phyloP scores from a whole-genome alignment of 2,329 filamentous ascomycete species.

The Xylariaceae sp. region DNA sequence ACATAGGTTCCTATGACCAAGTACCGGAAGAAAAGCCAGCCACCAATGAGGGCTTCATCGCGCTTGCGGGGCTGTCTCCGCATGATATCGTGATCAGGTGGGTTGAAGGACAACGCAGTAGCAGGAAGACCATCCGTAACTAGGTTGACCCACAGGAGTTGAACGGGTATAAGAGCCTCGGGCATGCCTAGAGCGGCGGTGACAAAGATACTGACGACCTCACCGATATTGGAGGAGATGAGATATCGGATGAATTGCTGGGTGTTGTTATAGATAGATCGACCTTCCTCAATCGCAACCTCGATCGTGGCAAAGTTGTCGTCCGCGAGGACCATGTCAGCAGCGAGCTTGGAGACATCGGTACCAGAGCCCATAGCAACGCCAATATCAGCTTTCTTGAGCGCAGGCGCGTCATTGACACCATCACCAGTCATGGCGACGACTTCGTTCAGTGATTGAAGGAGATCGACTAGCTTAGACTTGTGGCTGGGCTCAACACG shows the following conservation, averaged over 20 bases:
- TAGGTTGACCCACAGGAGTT: slow-evolving; percentile 97
- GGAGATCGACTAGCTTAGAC: slow-evolving; percentile 93
- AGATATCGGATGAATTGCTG: slow-evolving; percentile 99
- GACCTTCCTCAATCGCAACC: slow-evolving; percentile 91
- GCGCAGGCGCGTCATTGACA: slow-evolving; percentile 94
- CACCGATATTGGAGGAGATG: slow-evolving; percentile 98
- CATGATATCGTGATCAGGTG: slow-evolving; percentile 98
- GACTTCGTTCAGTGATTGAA: slow-evolving; percentile 88
- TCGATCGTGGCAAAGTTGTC: slow-evolving; percentile 99
- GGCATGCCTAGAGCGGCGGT: slow-evolving; percentile 97
- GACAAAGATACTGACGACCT: slow-evolving; percentile 98
- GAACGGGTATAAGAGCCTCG: slow-evolving; percentile 93
- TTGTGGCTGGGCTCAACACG: slow-evolving; percentile 95
- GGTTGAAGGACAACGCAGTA: slow-evolving; percentile 96
- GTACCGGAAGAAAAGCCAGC: slow-evolving; percentile 97
- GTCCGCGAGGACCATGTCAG: slow-evolving; percentile 97
- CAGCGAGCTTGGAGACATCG: slow-evolving; percentile 92
- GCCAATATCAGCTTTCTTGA: slow-evolving; percentile 99
- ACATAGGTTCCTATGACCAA: slow-evolving; percentile 95
- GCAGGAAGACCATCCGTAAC: slow-evolving; percentile 96
- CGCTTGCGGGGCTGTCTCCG: slow-evolving; percentile 85
- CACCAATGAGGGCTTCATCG: slow-evolving; percentile 86
- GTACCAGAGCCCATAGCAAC: slow-evolving; percentile 98
- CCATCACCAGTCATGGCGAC: slow-evolving; percentile 99
- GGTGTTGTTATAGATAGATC: slow-evolving; percentile 99